These are phyloP conservation scores for Candida sakaeoensis DNA, from an alignment of 805 yeast species.

Conservation along the genomic window DNA sequence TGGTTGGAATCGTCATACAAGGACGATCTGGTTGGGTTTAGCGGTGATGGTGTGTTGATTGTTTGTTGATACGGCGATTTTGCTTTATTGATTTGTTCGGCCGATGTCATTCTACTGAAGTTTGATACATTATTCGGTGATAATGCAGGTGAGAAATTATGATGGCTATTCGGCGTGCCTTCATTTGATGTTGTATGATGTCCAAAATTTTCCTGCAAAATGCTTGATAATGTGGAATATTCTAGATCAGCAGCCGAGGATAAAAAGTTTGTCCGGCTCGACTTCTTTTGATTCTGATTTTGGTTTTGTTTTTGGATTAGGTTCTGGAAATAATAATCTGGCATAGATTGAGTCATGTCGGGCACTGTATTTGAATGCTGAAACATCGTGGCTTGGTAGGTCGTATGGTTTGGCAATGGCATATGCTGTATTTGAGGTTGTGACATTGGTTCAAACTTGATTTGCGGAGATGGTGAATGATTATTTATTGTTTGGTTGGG, in stretches of 20 bases:
- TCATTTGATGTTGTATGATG: conserved; percentile 30
- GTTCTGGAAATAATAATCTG: conserved; percentile 9
- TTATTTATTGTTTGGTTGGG: conserved; percentile 24
- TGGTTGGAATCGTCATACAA: conserved; percentile 18
- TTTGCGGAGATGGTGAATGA: conserved; percentile 2
- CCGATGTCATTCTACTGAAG: conserved; percentile 9
- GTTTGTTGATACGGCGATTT: conserved; percentile 2
- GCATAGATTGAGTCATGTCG: conserved; percentile 3
- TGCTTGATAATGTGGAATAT: conserved; percentile 63
- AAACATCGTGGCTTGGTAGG: conserved; percentile 13
- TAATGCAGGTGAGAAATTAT: conserved; percentile 31
- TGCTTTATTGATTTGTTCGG: conserved; percentile 14
- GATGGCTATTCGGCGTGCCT: conserved; percentile 35
- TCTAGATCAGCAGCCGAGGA: conserved; percentile 73
- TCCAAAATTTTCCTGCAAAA: conserved; percentile 48
- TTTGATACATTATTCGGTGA: conserved; percentile 26
- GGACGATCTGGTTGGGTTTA: conserved; percentile 4
- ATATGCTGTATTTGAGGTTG: background rate
- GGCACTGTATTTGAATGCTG: conserved; percentile 14
- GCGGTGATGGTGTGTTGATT: conserved; percentile 7
- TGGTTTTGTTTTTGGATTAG: conserved; percentile 1
- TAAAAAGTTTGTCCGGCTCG: conserved; percentile 46
- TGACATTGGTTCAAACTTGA: background rate
- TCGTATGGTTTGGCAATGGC: background rate
- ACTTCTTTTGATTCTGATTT: conserved; percentile 5